Conservation (phyloP, 2,329 filamentous ascomycete species). For the Colletotrichum liaoningense region DNA sequence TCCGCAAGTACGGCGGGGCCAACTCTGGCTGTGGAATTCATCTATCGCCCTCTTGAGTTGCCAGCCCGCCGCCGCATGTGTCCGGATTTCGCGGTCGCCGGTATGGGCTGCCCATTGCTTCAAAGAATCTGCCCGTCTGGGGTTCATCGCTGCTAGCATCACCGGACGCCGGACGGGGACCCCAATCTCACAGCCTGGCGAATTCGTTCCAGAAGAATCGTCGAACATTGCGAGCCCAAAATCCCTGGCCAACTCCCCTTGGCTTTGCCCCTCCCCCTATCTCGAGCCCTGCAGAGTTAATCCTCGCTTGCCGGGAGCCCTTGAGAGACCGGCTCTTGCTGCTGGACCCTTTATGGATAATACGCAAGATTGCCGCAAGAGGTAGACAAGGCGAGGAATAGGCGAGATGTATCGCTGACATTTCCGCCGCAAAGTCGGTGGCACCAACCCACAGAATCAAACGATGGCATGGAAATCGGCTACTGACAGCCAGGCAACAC, state of each 20-base stretch:
- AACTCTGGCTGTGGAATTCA: constrained; percentile 3
- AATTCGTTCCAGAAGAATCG: constrained; percentile 32
- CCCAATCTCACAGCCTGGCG: neutral
- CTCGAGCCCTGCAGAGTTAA: constrained; percentile 26
- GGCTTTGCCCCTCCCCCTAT: constrained; percentile 34
- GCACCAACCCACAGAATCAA: constrained; percentile 16
- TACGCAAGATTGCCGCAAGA: constrained; percentile 31
- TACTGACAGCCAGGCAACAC: constrained; percentile 18
- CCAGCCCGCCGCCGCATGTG: constrained; percentile 12
- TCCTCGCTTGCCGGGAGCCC: constrained; percentile 31
- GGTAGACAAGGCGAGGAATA: constrained; percentile 23
- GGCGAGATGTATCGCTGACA: constrained; percentile 20
- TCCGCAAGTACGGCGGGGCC: neutral
- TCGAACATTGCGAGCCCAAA: constrained; percentile 23
- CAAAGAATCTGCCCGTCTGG: constrained; percentile 19
- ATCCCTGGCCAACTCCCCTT: constrained; percentile 22
- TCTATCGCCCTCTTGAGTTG: constrained; percentile 16
- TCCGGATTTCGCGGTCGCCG: constrained; percentile 12
- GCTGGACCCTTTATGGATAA: constrained; percentile 31
- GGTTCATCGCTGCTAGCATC: constrained; percentile 24
- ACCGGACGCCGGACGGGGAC: constrained; percentile 17
- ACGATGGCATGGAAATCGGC: constrained; percentile 6
- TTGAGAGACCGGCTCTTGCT: constrained; percentile 20
- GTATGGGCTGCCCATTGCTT: constrained; percentile 16
- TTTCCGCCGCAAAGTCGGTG: constrained; percentile 13